A percentile compares a stretch with the other conserved stretches of the same genome.
These are phyloP conservation scores for Phialophora chinensis DNA, from an alignment of 2,329 filamentous ascomycete species.

Conservation along the genomic window DNA sequence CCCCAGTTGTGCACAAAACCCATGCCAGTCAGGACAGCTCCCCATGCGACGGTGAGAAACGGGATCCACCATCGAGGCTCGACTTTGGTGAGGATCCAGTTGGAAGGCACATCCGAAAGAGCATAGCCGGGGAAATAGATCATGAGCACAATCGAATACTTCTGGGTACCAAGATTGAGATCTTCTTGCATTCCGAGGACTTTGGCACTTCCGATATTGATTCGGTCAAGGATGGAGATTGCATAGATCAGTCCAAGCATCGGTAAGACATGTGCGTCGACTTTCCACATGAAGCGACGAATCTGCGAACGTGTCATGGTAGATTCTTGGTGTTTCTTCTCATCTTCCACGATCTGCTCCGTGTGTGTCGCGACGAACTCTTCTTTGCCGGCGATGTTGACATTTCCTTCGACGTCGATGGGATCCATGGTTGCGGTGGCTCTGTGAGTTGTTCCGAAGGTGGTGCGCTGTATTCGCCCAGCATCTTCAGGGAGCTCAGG, in stretches of 20 bases:
- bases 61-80: constrained; percentile 20
- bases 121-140: constrained; percentile 25
- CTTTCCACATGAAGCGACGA: constrained; percentile 20
- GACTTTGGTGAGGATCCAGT: constrained; percentile 27
- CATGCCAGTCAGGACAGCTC: constrained; percentile 21
- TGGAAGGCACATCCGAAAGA: constrained; percentile 20
- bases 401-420: constrained; percentile 23
- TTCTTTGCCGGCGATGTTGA: constrained; percentile 20
- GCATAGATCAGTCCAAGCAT: constrained; percentile 22
- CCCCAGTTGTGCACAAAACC: constrained; percentile 26
- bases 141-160: constrained; percentile 26
- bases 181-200: constrained; percentile 31
- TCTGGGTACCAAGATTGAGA: constrained; percentile 10
- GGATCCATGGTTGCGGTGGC: constrained; percentile 19
- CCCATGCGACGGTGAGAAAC: constrained; percentile 19
- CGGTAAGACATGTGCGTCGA: constrained; percentile 21
- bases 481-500: not conserved
- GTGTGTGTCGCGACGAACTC: constrained; percentile 14
- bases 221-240: constrained; percentile 28
- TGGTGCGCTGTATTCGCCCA: not conserved
- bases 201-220: constrained; percentile 28
- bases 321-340: constrained; percentile 14
- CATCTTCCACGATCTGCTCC: constrained; percentile 20
- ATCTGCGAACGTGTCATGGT: constrained; percentile 15
- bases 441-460: not conserved